Conservation (phyloP, 2,329 filamentous ascomycete genomes). For the Ilyonectria destructans region DNA sequence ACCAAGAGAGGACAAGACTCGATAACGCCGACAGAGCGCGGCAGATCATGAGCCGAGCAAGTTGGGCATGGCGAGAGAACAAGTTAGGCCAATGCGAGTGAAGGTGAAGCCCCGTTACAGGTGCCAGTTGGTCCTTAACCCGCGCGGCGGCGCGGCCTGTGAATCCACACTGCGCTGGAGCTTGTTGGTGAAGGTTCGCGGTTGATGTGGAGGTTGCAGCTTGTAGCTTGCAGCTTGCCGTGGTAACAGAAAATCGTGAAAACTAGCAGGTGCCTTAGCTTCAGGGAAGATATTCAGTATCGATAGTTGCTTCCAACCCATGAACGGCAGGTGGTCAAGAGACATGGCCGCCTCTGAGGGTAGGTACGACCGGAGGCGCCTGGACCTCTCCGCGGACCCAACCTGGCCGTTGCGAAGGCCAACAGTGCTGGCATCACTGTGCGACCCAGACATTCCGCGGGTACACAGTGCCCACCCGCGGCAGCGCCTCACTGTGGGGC, state of each 20-base stretch:
- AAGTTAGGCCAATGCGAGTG: conserved; percentile 6
- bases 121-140: neutral
- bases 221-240: conserved; percentile 3
- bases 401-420: conserved; percentile 15
- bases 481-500: conserved; percentile 38
- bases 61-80: conserved; percentile 3
- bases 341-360: conserved; percentile 9
- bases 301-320: conserved; percentile 12
- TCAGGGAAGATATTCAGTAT: conserved; percentile 7
- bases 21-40: conserved; percentile 32
- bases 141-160: neutral
- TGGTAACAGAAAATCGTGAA: neutral
- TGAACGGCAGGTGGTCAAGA: conserved; percentile 2
- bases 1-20: conserved; percentile 31
- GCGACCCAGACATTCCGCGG: neutral
- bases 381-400: conserved; percentile 17
- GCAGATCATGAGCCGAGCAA: conserved; percentile 19
- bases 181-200: neutral
- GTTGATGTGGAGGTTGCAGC: conserved; percentile 18
- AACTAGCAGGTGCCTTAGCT: conserved; percentile 13
- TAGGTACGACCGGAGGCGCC: conserved; percentile 17
- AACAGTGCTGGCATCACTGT: conserved; percentile 38
- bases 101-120: neutral
- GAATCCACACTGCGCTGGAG: neutral
- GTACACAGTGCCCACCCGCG: conserved; percentile 40